A percentile compares a stretch with the other conserved stretches of the same genome.
phyloP scores from a whole-genome alignment of 2,329 filamentous ascomycete species.

The Phialophora chinensis region DNA sequence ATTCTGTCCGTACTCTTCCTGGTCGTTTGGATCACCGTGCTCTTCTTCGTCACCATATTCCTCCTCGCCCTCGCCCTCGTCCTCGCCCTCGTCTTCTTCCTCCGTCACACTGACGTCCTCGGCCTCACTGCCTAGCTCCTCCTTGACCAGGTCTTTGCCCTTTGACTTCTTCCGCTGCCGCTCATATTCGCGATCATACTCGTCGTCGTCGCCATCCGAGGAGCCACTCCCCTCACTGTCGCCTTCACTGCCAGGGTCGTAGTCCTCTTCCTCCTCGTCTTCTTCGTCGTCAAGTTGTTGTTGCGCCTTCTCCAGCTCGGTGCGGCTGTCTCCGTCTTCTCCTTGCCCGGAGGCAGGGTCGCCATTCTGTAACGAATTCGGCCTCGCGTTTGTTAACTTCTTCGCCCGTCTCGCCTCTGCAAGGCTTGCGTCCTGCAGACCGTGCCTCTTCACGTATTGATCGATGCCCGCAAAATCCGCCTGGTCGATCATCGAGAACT shows the following conservation, averaged over 20 bases:
- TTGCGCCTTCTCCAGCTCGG: conserved; percentile 64
- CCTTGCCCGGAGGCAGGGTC: conserved; percentile 38
- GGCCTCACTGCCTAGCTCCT: conserved; percentile 53
- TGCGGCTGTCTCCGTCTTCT: conserved; percentile 55
- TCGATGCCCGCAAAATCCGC: conserved; percentile 68
- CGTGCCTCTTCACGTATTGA: conserved; percentile 65
- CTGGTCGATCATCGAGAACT: conserved; percentile 71
- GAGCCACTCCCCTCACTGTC: conserved; percentile 56
- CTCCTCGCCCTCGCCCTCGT: conserved; percentile 29
- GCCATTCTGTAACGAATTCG: background rate
- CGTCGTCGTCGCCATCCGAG: conserved; percentile 50
- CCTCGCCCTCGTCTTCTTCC: conserved; percentile 35
- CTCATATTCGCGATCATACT: conserved; percentile 39
- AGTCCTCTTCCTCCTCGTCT: conserved; percentile 58
- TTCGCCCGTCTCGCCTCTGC: conserved; percentile 66
- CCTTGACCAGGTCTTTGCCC: conserved; percentile 47
- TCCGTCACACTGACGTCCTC: conserved; percentile 46
- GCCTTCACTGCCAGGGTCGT: conserved; percentile 57
- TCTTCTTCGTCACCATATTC: conserved; percentile 25
- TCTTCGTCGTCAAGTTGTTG: conserved; percentile 54
- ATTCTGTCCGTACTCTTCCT: background rate
- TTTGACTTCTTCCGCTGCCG: conserved; percentile 42
- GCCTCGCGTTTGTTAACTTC: conserved; percentile 48
- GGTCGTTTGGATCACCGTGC: conserved; percentile 21
- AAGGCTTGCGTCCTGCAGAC: conserved; percentile 67